Conservation (phyloP, 345 rosid species). For the Bretschneidera sinensis region DNA sequence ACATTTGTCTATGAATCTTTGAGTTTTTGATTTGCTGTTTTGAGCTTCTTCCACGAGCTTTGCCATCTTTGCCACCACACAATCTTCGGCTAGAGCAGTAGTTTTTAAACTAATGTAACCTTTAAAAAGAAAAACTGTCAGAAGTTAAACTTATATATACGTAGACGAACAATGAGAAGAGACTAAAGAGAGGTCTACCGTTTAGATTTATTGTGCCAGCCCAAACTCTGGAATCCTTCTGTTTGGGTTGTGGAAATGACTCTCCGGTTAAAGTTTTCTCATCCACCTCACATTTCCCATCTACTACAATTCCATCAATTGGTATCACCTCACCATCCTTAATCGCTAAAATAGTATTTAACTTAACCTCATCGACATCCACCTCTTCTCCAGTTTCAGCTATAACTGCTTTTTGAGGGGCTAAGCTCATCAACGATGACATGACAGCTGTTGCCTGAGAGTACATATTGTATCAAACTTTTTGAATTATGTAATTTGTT, state of each 20-base stretch:
- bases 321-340: constrained; percentile 88
- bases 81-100: constrained; percentile 77
- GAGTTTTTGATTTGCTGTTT: constrained; percentile 66
- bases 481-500: background rate
- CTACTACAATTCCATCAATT: constrained; percentile 84
- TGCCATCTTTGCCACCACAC: constrained; percentile 81
- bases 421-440: constrained; percentile 75
- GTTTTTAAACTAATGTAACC: constrained; percentile 76
- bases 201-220: constrained; percentile 91
- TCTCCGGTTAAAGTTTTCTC: constrained; percentile 91
- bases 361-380: constrained; percentile 59
- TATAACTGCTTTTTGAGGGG: constrained; percentile 75
- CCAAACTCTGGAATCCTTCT: constrained; percentile 63
- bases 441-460: constrained; percentile 78
- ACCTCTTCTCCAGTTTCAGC: constrained; percentile 86
- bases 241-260: constrained; percentile 76
- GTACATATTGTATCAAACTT: background rate
- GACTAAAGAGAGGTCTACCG: constrained; percentile 35
- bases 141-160: background rate
- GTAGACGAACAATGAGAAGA: background rate
- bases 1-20: constrained; percentile 66
- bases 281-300: constrained; percentile 84
- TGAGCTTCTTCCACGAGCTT: constrained; percentile 97
- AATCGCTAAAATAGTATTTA: constrained; percentile 65
- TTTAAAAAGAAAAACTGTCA: constrained; percentile 16